Percentiles rank a stretch among this genome's conserved stretches.
These are phyloP conservation scores for Leccinum griseonigrum DNA, from an alignment of 1,284 basidiomycete species.

Conservation along the genomic window DNA sequence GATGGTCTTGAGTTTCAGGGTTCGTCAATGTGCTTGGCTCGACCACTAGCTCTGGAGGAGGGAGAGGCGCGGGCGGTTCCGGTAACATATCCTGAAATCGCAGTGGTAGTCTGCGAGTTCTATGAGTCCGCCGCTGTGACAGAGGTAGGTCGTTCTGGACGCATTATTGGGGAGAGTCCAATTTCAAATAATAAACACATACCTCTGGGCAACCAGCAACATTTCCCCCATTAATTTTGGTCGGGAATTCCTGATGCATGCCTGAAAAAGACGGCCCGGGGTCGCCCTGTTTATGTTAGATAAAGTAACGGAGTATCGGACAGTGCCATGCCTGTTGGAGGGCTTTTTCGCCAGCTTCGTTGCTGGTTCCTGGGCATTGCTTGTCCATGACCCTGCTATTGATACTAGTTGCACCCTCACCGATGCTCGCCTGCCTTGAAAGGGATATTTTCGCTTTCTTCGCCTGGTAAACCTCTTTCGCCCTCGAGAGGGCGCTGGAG, in stretches of 20 bases:
- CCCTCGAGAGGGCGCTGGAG: not conserved
- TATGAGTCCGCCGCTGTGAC: not conserved
- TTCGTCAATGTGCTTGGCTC: not conserved
- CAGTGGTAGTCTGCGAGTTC: not conserved
- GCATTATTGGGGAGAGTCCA: not conserved
- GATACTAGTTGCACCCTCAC: not conserved
- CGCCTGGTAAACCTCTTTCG: not conserved
- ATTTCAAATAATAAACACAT: not conserved
- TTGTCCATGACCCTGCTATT: not conserved
- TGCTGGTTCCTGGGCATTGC: not conserved
- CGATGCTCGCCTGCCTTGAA: not conserved
- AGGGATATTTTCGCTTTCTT: not conserved
- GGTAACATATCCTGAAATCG: not conserved
- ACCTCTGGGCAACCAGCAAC: not conserved
- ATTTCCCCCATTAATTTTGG: not conserved
- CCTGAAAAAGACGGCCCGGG: not conserved
- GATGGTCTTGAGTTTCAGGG: not conserved
- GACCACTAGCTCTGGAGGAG: not conserved
- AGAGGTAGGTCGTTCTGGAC: not conserved
- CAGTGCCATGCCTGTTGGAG: not conserved
- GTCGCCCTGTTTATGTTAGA: not conserved
- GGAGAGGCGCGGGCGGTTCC: not conserved
- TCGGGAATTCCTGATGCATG: not conserved
- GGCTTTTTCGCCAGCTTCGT: not conserved
- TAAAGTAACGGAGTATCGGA: not conserved